Evolutionary conservation across 2,329 filamentous ascomycete genomes (phyloP).

Genomic region (Aureobasidium sp.): DNA sequence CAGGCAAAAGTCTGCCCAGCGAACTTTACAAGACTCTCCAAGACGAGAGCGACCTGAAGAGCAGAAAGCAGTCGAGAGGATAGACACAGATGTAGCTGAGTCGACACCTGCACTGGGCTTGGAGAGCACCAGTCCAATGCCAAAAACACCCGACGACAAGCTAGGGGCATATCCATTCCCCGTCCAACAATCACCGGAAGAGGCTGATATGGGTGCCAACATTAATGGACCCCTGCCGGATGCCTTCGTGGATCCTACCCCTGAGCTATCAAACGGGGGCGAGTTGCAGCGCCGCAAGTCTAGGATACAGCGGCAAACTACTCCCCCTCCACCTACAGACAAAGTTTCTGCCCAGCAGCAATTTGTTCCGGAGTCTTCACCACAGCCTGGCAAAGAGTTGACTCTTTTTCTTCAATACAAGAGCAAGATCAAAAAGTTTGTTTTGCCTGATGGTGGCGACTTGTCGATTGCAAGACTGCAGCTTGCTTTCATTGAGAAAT

Average conservation of each 20-base stretch:
- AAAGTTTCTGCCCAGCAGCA: conserved; percentile 24
- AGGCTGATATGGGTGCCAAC: conserved; percentile 24
- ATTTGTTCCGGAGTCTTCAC: conserved; percentile 51
- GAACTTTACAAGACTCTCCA: conserved; percentile 50
- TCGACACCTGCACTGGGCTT: conserved; percentile 26
- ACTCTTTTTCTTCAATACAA: conserved; percentile 95
- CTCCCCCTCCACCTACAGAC: conserved; percentile 1
- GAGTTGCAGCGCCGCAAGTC: conserved; percentile 15
- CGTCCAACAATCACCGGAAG: conserved; percentile 13
- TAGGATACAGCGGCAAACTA: conserved; percentile 3
- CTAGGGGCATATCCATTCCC: conserved; percentile 34
- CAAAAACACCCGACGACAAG: conserved; percentile 62
- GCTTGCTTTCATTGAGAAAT: conserved; percentile 96
- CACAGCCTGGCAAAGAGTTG: conserved; percentile 74
- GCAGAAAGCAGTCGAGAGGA: conserved; percentile 58
- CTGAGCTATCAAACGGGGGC: neutral
- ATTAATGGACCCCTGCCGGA: conserved; percentile 32
- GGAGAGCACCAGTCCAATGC: conserved; percentile 35
- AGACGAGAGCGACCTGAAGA: conserved; percentile 43
- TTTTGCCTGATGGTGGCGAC: conserved; percentile 76
- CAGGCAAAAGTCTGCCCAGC: conserved; percentile 45
- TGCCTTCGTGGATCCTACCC: conserved; percentile 17
- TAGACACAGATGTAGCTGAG: conserved; percentile 34
- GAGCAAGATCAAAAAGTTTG: conserved; percentile 93
- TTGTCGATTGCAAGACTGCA: conserved; percentile 83